Base-by-base conservation (phyloP, 1,284 basidiomycete genomes). In the Rhodotorula sp. region DNA sequence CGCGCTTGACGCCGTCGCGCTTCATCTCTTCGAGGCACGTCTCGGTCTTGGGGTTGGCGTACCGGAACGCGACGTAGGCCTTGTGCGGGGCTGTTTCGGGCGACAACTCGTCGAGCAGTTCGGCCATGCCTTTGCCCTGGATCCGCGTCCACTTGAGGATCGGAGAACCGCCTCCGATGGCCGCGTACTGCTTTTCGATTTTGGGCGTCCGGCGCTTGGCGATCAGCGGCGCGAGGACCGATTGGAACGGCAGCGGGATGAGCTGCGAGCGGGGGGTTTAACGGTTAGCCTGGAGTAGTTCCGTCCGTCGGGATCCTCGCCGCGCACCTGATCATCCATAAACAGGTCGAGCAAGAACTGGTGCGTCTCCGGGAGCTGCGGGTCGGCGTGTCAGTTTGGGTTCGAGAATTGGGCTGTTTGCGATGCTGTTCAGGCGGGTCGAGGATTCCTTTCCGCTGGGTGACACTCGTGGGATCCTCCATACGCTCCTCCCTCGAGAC, bases 141-240 rank as follows among this genome's bases (percentile, higher is more conserved):
- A 88, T 81, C 73, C 88, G 85, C 1, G 96, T 97, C 86, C 97
- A 98, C 64, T 86, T 87, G 64, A 96, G 86, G 81, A 99, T 99
- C n/a, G 97, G 97, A 3, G 93, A 97, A 26, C 97, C 97, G 43
- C 96, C 97, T 43, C 97, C 97, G 79, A 99, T 99, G 69, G 88
- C 91, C 21, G 86, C 84, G 83, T 99, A 99, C 82, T 99, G 97
- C 80, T 92, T 84, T 81, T 96, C 93, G 77, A 99, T 98, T 80
- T 91, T 87, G 18, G 97, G 95, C 0, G 95, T 93, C n/a, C 97
- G 88, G 47, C 95, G 87, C 75, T 86, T 87, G 58, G 97, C 97
- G 77, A 99, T 98, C 75, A 88, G 81, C 0, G 96, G 95, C 0
- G 94, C 97, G 54, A 96, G 84, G 66, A 90, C 81, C 21, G 87